Base-by-base conservation (phyloP, 2,329 filamentous ascomycete genomes). In the Ascochyta pisi region DNA sequence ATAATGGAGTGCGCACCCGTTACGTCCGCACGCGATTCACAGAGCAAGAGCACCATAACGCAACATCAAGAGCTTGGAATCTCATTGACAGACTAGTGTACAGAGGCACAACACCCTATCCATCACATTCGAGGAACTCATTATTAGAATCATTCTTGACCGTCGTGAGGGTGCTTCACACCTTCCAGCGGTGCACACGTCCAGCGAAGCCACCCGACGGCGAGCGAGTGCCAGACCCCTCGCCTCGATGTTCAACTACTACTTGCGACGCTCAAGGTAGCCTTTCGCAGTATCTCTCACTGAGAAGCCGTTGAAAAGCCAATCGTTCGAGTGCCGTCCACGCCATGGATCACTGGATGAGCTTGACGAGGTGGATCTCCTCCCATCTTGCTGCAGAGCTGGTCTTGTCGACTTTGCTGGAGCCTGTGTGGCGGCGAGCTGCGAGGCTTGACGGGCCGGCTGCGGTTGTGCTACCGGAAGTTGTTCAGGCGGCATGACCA, bases 251-350 rank as follows among this genome's bases (percentile, higher is more conserved):
- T 19, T 43, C n/a, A 16, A 39, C 31, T 34, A 64, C 24, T 58
- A 61, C 50, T 65, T 73, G 42, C 67, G 67, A 29, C 64, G 51
- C 41, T 69, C 59, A 12, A 73, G 42, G 24, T 73, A 40, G 19
- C 67, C 70, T 47, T 69, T 76, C 19, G 73, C 69, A 9, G 68
- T 67, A 31, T 71, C 73, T n/a, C 70, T 73, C 9, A 76, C 70
- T 15, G 73, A 75, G 54, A 72, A 75, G 37, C 69, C 73, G 38
- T 69, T 69, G 52, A 77, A 77, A 4, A 77, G 62, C 74, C 74
- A 77, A 8, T 70, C 69, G 50, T 77, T 77, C 23, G 73, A 73
- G 57, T 77, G 74, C 7, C 74, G 67, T 47, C 73, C 73, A 9
- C 65, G 62, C 73, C 73, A 76, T 52, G 68, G 65, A 53, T 75